Evolutionary conservation across 2,329 filamentous ascomycete species (phyloP), one percentile per base, ranked within the genome.

Genomic region (Aspergillus intermedius): DNA sequence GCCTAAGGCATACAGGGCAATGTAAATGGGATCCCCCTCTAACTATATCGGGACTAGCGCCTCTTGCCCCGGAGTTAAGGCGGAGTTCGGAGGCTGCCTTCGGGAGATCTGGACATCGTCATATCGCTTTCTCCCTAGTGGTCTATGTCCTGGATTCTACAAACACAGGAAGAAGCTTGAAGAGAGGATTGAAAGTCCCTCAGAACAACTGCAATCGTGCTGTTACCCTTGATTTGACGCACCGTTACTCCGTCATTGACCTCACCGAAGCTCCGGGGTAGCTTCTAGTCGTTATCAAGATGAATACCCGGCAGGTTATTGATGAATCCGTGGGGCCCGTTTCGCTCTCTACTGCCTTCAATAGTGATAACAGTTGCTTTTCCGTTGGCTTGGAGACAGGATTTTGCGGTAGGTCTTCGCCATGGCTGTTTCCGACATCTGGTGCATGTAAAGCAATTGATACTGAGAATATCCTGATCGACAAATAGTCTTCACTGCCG

Each of bases 261-360:
- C 35, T 34, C 19, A 40, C 49, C 34, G 34, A 35, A 17, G 34
- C 34, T 41, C 34, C 40, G 34, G 8, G 17, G 37, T 19, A 40
- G 37, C 37, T 19, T 37, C 34, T 37, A n/a, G n/a, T 37, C 17
- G 10, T 21, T 32, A 40, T 39, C 48, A 74, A 52, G 46, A 98
- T 97, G 93, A 93, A 97, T 67, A 94, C 90, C 40, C 81, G 91
- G 50, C 87, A 86, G 46, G 82, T 87, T 49, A 88, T 97, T 63
- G 89, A 95, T 73, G 82, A 83, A 45, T 83, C 87, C 15, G 79
- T 78, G 40, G 82, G 84, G 47, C 85, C 87, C 4, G 80, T 84
- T 52, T 91, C 90, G 9, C 79, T 96, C 34, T 94, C 88, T 12
- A 82, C 86, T 42, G 82, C 87, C 7, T 95, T 95, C 74, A 97